Conservation (phyloP, 2,329 filamentous ascomycete species). For the Neofusicoccum sp. region DNA sequence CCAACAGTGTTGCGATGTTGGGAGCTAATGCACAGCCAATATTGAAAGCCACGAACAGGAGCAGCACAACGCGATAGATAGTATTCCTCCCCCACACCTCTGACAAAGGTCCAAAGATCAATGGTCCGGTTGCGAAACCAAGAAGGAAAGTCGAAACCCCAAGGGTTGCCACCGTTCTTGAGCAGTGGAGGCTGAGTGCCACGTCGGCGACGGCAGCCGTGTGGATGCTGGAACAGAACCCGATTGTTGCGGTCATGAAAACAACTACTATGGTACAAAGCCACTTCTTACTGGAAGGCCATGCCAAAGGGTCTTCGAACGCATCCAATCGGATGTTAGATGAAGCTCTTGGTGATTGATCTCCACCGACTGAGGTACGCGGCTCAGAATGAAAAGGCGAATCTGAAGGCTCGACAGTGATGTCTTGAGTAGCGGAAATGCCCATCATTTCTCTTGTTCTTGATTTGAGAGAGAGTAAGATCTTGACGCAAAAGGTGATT, state of each 20-base stretch:
- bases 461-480: not conserved
- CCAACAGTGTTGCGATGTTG: conserved; percentile 46
- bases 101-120: conserved; percentile 58
- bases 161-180: conserved; percentile 27
- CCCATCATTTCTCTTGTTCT: not conserved
- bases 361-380: not conserved
- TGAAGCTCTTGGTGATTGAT: not conserved
- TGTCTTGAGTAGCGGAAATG: not conserved
- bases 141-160: conserved; percentile 56
- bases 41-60: conserved; percentile 58
- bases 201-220: conserved; percentile 47
- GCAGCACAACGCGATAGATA: conserved; percentile 53
- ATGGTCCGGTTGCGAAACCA: conserved; percentile 53
- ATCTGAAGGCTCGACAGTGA: not conserved
- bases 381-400: not conserved
- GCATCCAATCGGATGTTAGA: not conserved
- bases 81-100: conserved; percentile 58
- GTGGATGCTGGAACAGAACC: conserved; percentile 46
- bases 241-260: conserved; percentile 23
- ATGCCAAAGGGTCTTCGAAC: conserved; percentile 4
- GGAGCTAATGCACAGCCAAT: conserved; percentile 48
- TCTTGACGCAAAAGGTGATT: not conserved
- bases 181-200: conserved; percentile 7
- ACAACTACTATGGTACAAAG: conserved; percentile 22
- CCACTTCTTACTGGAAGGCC: conserved; percentile 22